phyloP scores from a whole-genome alignment of 352 stramenopile genomes.

The Phytopythium oedochilum region DNA sequence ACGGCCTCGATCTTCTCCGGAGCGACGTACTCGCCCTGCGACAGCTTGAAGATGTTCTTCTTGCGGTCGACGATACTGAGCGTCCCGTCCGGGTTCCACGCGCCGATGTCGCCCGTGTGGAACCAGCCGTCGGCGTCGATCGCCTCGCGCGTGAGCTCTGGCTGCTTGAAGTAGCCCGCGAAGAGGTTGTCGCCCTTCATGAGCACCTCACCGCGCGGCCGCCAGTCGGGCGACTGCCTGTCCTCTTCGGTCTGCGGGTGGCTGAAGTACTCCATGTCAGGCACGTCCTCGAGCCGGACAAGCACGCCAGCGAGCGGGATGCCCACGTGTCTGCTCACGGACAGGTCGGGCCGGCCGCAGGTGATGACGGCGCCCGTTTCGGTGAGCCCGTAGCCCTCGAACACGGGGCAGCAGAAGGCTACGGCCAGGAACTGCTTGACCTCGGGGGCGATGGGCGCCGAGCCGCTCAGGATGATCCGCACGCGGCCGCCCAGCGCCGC shows the following conservation, averaged over 20 bases:
- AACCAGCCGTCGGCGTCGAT: slow-evolving; percentile 95
- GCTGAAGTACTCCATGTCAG: slow-evolving; percentile 96
- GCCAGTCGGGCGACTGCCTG: slow-evolving; percentile 59
- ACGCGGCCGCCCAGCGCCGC: slow-evolving; percentile 88
- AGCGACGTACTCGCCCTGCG: slow-evolving; percentile 95
- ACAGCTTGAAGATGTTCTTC: slow-evolving; percentile 95
- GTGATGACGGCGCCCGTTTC: slow-evolving; percentile 89
- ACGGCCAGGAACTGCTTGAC: slow-evolving; percentile 97
- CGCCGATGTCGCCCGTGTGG: slow-evolving; percentile 96
- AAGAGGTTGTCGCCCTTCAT: slow-evolving; percentile 81
- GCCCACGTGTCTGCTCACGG: slow-evolving; percentile 89
- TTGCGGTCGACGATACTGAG: slow-evolving; percentile 90
- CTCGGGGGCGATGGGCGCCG: slow-evolving; percentile 87
- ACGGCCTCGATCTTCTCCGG: slow-evolving; percentile 96
- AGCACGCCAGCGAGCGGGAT: slow-evolving; percentile 82
- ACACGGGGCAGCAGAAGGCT: slow-evolving; percentile 88
- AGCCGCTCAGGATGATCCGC: slow-evolving; percentile 90
- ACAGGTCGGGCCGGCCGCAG: slow-evolving; percentile 49
- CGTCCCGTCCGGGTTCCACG: slow-evolving; percentile 93
- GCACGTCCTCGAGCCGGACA: slow-evolving; percentile 93
- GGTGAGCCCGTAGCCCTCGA: slow-evolving; percentile 96
- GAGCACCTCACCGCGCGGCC: slow-evolving; percentile 58
- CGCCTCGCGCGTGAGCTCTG: slow-evolving; percentile 88
- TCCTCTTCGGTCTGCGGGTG: slow-evolving; percentile 8
- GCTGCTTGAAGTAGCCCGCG: slow-evolving; percentile 95